phyloP scores from a whole-genome alignment of 805 yeast species.

The Candida hungchunana region DNA sequence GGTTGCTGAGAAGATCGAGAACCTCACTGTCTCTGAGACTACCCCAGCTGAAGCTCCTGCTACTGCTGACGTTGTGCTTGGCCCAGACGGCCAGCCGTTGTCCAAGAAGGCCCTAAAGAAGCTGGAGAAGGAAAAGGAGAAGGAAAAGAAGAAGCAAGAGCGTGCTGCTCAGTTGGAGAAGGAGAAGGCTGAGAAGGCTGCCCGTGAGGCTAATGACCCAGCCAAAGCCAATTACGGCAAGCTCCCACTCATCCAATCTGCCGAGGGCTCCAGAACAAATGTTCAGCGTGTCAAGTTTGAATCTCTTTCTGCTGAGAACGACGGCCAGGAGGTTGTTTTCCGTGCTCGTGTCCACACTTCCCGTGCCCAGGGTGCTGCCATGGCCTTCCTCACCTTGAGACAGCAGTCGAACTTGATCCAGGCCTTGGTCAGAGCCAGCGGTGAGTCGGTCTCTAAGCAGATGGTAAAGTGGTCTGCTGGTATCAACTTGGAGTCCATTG shows the following conservation, averaged over 20 bases:
- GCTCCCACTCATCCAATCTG: slow-evolving; percentile 69
- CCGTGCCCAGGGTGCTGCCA: slow-evolving; percentile 94
- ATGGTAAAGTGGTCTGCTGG: slow-evolving; percentile 95
- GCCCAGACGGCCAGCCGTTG: slow-evolving; percentile 77
- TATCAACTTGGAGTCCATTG: slow-evolving; percentile 85
- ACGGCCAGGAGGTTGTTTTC: slow-evolving; percentile 74
- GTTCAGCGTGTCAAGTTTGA: slow-evolving; percentile 55
- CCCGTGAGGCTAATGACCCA: slow-evolving; percentile 73
- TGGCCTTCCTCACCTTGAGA: slow-evolving; percentile 86
- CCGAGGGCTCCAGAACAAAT: slow-evolving; percentile 62
- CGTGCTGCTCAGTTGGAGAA: slow-evolving; percentile 84
- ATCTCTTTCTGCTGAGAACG: slow-evolving; percentile 54
- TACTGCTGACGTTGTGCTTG: slow-evolving; percentile 31
- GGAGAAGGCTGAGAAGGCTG: slow-evolving; percentile 66
- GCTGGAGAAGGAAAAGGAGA: slow-evolving; percentile 88
- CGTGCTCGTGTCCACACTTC: slow-evolving; percentile 93
- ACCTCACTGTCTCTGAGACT: slow-evolving; percentile 19
- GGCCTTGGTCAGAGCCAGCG: slow-evolving; percentile 75
- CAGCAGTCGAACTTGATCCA: slow-evolving; percentile 84
- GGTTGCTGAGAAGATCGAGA: slow-evolving; percentile 11
- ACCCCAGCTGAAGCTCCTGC: slow-evolving; percentile 51
- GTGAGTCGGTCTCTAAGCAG: slow-evolving; percentile 78
- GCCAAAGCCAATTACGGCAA: slow-evolving; percentile 89
- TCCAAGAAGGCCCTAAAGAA: slow-evolving; percentile 95
- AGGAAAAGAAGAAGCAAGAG: slow-evolving; percentile 89